These are phyloP conservation scores for Blepharisma japonicum DNA, from an alignment of 73 alveolate genomes.

Conservation along the genomic window DNA sequence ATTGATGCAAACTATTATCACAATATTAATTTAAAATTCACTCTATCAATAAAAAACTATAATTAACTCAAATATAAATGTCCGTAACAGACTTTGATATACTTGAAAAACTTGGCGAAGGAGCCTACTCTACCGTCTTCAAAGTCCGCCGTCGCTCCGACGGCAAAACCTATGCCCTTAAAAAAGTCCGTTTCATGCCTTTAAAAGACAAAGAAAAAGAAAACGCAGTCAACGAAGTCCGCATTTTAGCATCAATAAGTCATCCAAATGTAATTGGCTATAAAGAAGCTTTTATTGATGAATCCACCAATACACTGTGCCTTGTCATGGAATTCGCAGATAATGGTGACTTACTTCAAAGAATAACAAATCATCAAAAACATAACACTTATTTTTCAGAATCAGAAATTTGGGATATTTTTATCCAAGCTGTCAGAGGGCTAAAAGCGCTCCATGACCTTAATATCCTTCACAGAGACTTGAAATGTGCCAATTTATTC, in stretches of 20 bases:
- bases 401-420: constrained; percentile 32
- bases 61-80: neutral
- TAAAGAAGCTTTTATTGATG: constrained; percentile 84
- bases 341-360: constrained; percentile 45
- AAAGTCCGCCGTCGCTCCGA: constrained; percentile 71
- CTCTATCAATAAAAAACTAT: neutral
- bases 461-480: constrained; percentile 91
- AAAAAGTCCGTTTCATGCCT: constrained; percentile 71
- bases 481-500: constrained; percentile 90
- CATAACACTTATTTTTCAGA: constrained; percentile 28
- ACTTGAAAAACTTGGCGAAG: constrained; percentile 64
- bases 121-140: constrained; percentile 75
- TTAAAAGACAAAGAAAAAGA: constrained; percentile 71
- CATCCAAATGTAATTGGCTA: constrained; percentile 66
- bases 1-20: neutral
- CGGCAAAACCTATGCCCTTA: constrained; percentile 72
- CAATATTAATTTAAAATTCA: neutral
- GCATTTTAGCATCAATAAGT: constrained; percentile 75
- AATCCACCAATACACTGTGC: constrained; percentile 38
- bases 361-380: constrained; percentile 32
- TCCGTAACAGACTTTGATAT: constrained; percentile 25
- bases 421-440: constrained; percentile 37
- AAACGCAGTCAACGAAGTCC: constrained; percentile 77
- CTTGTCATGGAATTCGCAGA: constrained; percentile 50
- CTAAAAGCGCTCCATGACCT: constrained; percentile 67